Percentiles rank a stretch among this genome's conserved stretches.
Conservation (phyloP, 139 green algal species). For the Picochlorum sp. region DNA sequence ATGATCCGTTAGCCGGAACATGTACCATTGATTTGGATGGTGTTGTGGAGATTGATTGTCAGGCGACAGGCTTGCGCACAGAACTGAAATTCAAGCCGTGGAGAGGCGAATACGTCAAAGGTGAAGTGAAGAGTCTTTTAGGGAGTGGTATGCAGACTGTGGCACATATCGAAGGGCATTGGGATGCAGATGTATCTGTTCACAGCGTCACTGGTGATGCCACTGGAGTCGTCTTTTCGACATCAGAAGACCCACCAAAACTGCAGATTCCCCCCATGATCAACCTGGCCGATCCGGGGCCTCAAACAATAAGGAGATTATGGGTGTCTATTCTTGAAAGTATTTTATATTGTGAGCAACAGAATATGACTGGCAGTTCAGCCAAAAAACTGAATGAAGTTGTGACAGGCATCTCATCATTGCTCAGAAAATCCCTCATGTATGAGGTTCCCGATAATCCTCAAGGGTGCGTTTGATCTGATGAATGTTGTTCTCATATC, state of each 20-base stretch:
- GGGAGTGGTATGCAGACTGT: neutral
- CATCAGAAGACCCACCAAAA: neutral
- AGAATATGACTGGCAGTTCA: neutral
- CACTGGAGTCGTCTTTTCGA: conserved; percentile 3
- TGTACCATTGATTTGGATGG: conserved; percentile 11
- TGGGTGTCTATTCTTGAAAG: conserved; percentile 4
- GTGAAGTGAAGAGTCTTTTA: neutral
- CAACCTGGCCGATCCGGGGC: conserved; percentile 5
- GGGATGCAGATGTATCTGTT: neutral
- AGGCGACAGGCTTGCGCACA: conserved; percentile 1
- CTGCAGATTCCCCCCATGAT: neutral
- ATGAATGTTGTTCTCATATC: too few species aligned
- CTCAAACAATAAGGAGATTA: neutral
- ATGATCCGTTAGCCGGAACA: neutral
- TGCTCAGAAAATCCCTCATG: conserved; percentile 8
- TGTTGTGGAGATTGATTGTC: neutral
- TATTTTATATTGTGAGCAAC: conserved; percentile 1
- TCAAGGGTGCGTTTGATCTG: neutral
- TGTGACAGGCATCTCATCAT: neutral
- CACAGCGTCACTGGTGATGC: neutral
- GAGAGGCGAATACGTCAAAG: conserved; percentile 5
- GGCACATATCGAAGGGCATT: conserved; percentile 9
- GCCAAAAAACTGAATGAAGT: conserved; percentile 3
- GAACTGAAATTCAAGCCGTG: conserved; percentile 12
- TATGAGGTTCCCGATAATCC: conserved; percentile 7